These are phyloP conservation scores for Pestalotiopsis sp. DNA, from an alignment of 2,329 filamentous ascomycete genomes.

Conservation along the genomic window DNA sequence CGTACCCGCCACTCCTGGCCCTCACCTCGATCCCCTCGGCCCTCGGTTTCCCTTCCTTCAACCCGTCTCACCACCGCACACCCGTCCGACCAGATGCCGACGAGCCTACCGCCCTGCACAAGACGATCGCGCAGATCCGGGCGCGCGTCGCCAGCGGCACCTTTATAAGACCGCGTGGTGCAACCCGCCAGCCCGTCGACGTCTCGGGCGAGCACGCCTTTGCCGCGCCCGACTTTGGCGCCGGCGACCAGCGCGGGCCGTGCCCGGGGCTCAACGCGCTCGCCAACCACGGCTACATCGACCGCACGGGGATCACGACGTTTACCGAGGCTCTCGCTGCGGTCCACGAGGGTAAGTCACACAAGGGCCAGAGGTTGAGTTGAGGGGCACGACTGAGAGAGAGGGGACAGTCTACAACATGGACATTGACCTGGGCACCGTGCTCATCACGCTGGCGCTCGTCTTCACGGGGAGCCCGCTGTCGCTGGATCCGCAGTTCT, in stretches of 20 bases:
- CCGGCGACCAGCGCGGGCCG: slow-evolving; percentile 28
- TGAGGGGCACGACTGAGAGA: too few species aligned
- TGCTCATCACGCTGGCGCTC: slow-evolving; percentile 45
- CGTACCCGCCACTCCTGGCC: background rate
- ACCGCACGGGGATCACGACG: slow-evolving; percentile 10
- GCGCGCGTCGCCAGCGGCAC: background rate
- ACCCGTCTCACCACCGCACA: background rate
- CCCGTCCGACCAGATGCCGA: background rate
- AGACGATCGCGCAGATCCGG: background rate
- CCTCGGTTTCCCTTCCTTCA: background rate
- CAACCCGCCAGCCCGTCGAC: background rate
- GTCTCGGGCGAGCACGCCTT: background rate
- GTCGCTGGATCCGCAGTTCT: slow-evolving; percentile 49
- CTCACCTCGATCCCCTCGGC: background rate
- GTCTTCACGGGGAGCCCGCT: slow-evolving; percentile 51
- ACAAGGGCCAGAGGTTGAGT: background rate
- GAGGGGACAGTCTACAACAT: slow-evolving; percentile 49
- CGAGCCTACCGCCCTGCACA: background rate
- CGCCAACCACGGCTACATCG: slow-evolving; percentile 16
- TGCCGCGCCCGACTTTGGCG: slow-evolving; percentile 13
- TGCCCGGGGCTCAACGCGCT: slow-evolving; percentile 17
- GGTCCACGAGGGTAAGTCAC: background rate
- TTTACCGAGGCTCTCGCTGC: slow-evolving; percentile 14
- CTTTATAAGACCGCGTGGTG: background rate
- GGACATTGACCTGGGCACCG: slow-evolving; percentile 41